phyloP scores from a whole-genome alignment of 2,329 filamentous ascomycete genomes.

The Claviceps quebecensis region DNA sequence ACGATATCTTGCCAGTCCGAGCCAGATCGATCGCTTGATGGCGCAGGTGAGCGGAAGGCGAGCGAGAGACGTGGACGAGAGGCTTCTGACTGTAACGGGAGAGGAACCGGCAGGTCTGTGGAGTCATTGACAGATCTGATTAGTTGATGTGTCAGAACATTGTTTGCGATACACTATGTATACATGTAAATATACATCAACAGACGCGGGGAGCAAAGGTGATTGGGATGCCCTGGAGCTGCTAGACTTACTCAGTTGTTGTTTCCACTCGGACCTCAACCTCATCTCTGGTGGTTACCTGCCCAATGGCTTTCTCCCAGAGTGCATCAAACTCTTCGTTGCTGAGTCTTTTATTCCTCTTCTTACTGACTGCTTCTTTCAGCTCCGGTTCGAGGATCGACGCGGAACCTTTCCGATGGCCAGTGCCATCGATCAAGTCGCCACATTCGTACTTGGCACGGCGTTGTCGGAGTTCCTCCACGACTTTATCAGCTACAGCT shows the following conservation, averaged over 20 bases:
- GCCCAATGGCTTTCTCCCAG: constrained; percentile 59
- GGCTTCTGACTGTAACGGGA: constrained; percentile 45
- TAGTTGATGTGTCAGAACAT: constrained; percentile 56
- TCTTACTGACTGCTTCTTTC: constrained; percentile 61
- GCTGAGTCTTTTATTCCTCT: constrained; percentile 69
- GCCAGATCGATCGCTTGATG: constrained; percentile 62
- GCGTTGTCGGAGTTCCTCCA: constrained; percentile 74
- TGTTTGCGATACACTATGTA: not conserved
- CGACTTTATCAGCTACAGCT: constrained; percentile 71
- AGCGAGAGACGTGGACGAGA: constrained; percentile 83
- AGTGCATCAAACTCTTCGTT: constrained; percentile 87
- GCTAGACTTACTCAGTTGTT: constrained; percentile 35
- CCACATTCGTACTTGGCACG: constrained; percentile 87
- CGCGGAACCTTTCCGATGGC: constrained; percentile 43
- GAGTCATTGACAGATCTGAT: constrained; percentile 65
- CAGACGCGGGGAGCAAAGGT: not conserved
- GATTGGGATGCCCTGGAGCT: constrained; percentile 7
- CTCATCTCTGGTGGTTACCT: constrained; percentile 51
- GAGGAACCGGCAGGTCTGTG: constrained; percentile 56
- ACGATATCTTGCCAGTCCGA: constrained; percentile 77
- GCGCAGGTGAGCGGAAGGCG: constrained; percentile 76
- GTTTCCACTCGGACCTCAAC: constrained; percentile 30
- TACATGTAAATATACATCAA: too few species aligned
- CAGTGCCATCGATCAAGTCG: constrained; percentile 48
- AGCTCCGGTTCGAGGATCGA: constrained; percentile 54